Percentiles rank a stretch among this genome's conserved stretches.
phyloP scores from a whole-genome alignment of 2,329 filamentous ascomycete species.

The Zelopaecilomyces penicillatus region DNA sequence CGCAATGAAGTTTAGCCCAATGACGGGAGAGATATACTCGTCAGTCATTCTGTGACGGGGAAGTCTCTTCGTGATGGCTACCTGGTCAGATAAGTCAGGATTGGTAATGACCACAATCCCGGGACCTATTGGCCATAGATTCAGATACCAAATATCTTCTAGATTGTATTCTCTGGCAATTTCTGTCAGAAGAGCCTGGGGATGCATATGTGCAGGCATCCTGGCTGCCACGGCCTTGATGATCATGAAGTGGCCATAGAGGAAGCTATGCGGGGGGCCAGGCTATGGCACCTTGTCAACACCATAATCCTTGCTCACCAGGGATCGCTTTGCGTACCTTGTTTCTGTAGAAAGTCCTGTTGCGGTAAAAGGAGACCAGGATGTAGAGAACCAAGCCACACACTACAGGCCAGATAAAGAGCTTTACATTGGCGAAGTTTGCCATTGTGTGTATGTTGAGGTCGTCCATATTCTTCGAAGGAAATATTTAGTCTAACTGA shows the following conservation, averaged over 20 bases:
- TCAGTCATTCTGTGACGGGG: slow-evolving; percentile 12
- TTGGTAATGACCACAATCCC: slow-evolving; percentile 18
- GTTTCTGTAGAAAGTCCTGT: too few species aligned
- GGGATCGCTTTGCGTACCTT: too few species aligned
- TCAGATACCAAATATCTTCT: slow-evolving; percentile 21
- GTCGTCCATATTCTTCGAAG: too few species aligned
- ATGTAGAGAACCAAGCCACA: too few species aligned
- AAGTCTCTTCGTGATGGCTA: slow-evolving; percentile 13
- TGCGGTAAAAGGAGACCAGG: too few species aligned
- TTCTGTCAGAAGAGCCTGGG: slow-evolving; percentile 16
- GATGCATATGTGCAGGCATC: slow-evolving; percentile 16
- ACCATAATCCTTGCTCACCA: too few species aligned
- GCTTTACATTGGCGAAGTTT: too few species aligned
- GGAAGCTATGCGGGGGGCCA: slow-evolving; percentile 13
- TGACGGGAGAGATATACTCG: slow-evolving; percentile 10
- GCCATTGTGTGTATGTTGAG: too few species aligned
- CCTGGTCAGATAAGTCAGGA: slow-evolving; percentile 17
- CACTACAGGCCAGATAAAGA: too few species aligned
- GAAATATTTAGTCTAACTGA: too few species aligned
- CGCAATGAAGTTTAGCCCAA: slow-evolving; percentile 15
- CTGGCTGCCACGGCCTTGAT: slow-evolving; percentile 9
- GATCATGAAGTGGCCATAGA: slow-evolving; percentile 15
- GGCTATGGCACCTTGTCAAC: not conserved
- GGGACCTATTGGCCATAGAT: slow-evolving; percentile 22
- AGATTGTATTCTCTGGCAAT: slow-evolving; percentile 17